Base-by-base conservation (phyloP, 495 filamentous ascomycete genomes). In the Aspergillus sclerotioniger region DNA sequence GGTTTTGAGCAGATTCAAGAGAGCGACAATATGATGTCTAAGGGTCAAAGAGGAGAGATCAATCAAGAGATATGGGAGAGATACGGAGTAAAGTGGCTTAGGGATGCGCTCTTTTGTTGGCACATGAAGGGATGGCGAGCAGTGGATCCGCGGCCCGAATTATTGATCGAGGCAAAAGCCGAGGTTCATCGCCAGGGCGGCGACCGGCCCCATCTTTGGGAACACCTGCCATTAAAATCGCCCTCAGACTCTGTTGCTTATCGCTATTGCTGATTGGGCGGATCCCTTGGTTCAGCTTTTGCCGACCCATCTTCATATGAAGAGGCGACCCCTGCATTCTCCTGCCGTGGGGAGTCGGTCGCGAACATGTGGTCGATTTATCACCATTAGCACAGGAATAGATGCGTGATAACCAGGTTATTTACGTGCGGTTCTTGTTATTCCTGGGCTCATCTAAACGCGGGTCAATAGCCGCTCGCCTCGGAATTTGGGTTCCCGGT, bases 111-210 rank as follows among this genome's bases (percentile, higher is more conserved):
- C 47, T 54, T 57, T 49, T 57, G 49, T 46, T 67, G 47, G 61
- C 67, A 73, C 71, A 73, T 73, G 68, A 68, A 71, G 58, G 57
- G 62, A 57, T 32, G 64, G 51, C 53, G 47, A 46, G 29, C 16
- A 53, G 71, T 76, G 72, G 72, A 72, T 67, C 71, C 68, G 60
- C 70, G 65, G 65, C 56, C 56, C 60, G 63, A 72, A 53, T 62
- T 48, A 55, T 56, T 62, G 52, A 54, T 52, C 61, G 54, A 45
- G 56, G 53, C 59, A 67, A 60, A 71, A 63, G 71, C 71, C 71
- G 71, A 73, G 71, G 71, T 73, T 59, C 59, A 54, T 67, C 64
- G 28, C 31, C 44, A 20, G 21, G 47, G 15, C 31, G 28, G 47
- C 45, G 19, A 41, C 25, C 43, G 43, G 33, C 17, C 39, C 29